Percentiles rank a stretch among this genome's conserved stretches.
These are phyloP conservation scores for Dryadomyces sulphureus DNA, from an alignment of 2,329 filamentous ascomycete genomes.

Conservation along the genomic window DNA sequence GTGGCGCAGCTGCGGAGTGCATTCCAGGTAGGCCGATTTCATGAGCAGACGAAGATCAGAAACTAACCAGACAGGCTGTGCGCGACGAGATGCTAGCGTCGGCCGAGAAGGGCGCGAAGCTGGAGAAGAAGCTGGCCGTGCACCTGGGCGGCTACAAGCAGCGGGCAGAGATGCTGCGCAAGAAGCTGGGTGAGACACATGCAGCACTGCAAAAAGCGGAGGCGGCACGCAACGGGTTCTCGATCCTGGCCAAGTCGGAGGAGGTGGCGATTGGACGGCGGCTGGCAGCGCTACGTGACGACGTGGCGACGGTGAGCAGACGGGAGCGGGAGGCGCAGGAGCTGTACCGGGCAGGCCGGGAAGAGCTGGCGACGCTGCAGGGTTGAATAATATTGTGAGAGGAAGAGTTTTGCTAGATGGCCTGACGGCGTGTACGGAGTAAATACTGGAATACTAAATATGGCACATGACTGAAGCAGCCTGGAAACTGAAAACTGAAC, in stretches of 20 bases:
- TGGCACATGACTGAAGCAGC: too few species aligned
- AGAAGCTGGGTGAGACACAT: constrained; percentile 65
- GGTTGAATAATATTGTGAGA: too few species aligned
- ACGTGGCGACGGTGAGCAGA: constrained; percentile 65
- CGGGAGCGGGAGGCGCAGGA: constrained; percentile 88
- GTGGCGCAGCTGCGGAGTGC: constrained; percentile 46
- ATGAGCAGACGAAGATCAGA: not conserved
- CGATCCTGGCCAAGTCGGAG: constrained; percentile 64
- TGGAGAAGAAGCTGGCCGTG: constrained; percentile 84
- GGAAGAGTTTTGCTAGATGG: too few species aligned
- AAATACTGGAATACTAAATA: too few species aligned
- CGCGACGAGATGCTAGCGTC: constrained; percentile 59
- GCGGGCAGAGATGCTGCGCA: constrained; percentile 62
- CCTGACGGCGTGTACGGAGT: too few species aligned
- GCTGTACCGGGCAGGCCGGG: constrained; percentile 58
- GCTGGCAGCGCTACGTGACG: constrained; percentile 62
- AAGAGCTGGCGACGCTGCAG: constrained; percentile 55
- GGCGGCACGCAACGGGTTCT: constrained; percentile 54
- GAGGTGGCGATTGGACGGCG: constrained; percentile 59
- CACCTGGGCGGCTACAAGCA: constrained; percentile 85
- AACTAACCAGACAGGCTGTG: constrained; percentile 34
- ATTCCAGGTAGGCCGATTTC: constrained; percentile 48
- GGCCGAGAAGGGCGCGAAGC: constrained; percentile 69
- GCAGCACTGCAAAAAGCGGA: constrained; percentile 59
- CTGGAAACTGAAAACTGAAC: too few species aligned